Evolutionary conservation across 2,329 filamentous ascomycete genomes (phyloP), one percentile per base, ranked within the genome.

Genomic region (Pseudogymnoascus sp.): DNA sequence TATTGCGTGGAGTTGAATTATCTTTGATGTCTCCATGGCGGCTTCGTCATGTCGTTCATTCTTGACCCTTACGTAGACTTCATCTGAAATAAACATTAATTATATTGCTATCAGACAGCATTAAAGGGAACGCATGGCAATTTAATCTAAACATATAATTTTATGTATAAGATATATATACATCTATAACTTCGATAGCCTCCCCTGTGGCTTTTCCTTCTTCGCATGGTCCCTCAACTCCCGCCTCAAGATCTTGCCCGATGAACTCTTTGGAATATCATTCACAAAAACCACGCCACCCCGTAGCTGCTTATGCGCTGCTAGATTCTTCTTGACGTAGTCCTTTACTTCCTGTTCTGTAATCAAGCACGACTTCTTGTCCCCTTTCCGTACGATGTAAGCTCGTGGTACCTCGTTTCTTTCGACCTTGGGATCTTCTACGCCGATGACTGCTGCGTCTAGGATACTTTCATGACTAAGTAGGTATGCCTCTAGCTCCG

Each of bases 391-490:
- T n/a, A 78, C 76, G 33, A 79, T 72, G 66, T 78, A 79, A 12
- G 76, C 77, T n/a, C 76, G 64, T 0, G 77, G 77, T 4, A 76
- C 71, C 42, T 47, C 42, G 42, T 47, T 47, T 47, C 5, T 25
- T 65, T 78, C 76, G 18, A 76, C 77, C 31, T 73, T 72, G 5
- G 73, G 70, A 3, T 70, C 71, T 25, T 70, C 68, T 3, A 78
- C 71, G 4, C 77, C 77, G 44, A 80, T 78, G 21, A 81, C 79
- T 7, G 77, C 77, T 0, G 76, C 77, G 67, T 81, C 79, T 1
- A 71, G 65, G 3, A 81, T 72, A 2, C 70, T 65, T 1, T 72
- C 70, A 64, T 80, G 76, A 6, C 70, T 72, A 1, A 80, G 62
- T 0, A 81, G 69, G 33, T 78, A 59, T 1, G 73, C 77, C 69